Conservation (phyloP, 345 rosid genomes). For the Balakata baccata region DNA sequence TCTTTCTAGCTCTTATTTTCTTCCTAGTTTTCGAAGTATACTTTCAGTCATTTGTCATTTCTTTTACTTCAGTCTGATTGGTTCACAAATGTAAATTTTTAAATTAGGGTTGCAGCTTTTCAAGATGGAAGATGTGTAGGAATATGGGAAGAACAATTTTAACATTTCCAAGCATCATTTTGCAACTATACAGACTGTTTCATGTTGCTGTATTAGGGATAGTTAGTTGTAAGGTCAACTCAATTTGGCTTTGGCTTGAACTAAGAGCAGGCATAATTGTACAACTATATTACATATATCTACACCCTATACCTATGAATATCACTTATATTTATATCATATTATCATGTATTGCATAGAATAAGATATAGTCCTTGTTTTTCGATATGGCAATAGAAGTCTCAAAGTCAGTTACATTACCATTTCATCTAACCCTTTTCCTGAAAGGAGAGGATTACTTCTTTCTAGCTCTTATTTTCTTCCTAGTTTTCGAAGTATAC, state of each 20-base stretch:
- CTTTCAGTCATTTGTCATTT: neutral
- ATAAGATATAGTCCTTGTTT: too few species aligned
- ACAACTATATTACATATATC: too few species aligned
- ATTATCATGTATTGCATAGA: too few species aligned
- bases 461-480: neutral
- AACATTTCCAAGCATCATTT: conserved; percentile 57
- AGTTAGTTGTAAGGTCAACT: conserved; percentile 83
- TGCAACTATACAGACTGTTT: conserved; percentile 94
- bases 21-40: neutral
- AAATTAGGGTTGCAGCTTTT: conserved; percentile 52
- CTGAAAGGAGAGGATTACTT: too few species aligned
- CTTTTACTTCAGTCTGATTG: neutral
- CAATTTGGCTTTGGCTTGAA: too few species aligned
- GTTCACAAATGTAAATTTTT: conserved; percentile 1
- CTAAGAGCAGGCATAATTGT: too few species aligned
- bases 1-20: neutral
- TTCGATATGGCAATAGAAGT: conserved; percentile 54
- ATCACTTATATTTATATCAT: too few species aligned
- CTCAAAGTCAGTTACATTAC: conserved; percentile 56
- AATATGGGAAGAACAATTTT: conserved; percentile 90
- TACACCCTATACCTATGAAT: too few species aligned
- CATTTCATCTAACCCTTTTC: conserved; percentile 3
- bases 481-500: neutral
- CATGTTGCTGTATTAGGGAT: too few species aligned
- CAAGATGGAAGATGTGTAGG: conserved; percentile 99